These are phyloP conservation scores for Saccharum officinarum DNA, from an alignment of 176 grass and related monocot species.

Conservation along the genomic window DNA sequence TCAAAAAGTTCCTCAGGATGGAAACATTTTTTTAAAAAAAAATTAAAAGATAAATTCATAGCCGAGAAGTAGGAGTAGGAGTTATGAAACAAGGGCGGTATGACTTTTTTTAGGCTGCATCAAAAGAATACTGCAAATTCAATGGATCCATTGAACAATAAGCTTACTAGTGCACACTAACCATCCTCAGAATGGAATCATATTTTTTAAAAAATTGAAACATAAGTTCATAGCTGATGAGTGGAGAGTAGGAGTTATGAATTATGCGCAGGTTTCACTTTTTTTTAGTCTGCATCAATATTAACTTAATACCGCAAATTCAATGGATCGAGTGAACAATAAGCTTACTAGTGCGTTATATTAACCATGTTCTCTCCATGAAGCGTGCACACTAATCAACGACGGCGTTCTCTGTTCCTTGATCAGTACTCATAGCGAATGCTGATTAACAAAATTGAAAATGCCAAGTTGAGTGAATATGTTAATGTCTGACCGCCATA, in stretches of 20 bases:
- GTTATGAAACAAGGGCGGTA: neutral
- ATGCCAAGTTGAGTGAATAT: conserved; percentile 2
- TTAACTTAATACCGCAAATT: neutral
- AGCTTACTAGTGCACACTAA: neutral
- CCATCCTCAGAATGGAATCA: neutral
- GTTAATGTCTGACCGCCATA: neutral
- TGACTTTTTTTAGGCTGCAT: conserved; percentile 4
- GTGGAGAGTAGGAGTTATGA: neutral
- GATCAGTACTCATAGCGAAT: neutral
- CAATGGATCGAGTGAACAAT: conserved; percentile 20
- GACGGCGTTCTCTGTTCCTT: neutral
- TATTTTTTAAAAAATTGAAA: neutral
- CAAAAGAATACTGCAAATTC: neutral
- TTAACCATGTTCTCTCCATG: neutral
- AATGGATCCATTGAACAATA: conserved; percentile 4
- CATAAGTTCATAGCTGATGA: neutral
- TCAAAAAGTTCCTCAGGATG: neutral
- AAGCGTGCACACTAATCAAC: conserved; percentile 19
- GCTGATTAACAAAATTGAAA: neutral
- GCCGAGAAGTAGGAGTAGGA: neutral
- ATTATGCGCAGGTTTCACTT: neutral
- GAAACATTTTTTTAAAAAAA: neutral
- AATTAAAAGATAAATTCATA: neutral
- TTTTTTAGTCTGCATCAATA: neutral
- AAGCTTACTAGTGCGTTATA: neutral